Evolutionary conservation across 768 basidiomycete species (phyloP).

Genomic region (Pleurotus sapidus): DNA sequence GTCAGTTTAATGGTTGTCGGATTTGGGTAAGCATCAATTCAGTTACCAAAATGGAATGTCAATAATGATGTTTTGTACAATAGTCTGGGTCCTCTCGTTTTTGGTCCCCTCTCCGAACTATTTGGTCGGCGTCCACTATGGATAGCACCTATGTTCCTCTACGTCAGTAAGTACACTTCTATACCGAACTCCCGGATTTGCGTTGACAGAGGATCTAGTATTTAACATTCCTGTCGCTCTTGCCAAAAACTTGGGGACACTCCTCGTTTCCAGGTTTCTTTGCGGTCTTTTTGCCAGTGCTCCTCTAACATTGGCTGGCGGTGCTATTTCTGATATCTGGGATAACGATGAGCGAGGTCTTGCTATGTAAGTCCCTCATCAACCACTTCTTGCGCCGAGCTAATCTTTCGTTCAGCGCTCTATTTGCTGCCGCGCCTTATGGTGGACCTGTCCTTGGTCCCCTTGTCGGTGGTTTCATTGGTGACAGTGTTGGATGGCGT

Average conservation of each 20-base stretch:
- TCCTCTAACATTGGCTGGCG: constrained; percentile 37
- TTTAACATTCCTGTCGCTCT: constrained; percentile 30
- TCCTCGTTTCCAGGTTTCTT: constrained; percentile 32
- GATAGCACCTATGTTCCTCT: constrained; percentile 34
- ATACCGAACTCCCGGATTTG: not conserved
- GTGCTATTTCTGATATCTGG: constrained; percentile 36
- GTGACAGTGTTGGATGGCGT: constrained; percentile 35
- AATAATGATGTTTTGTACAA: not conserved
- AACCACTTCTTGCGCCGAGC: not conserved
- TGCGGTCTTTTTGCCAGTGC: constrained; percentile 38
- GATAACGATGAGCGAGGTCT: constrained; percentile 38
- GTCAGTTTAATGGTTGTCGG: constrained; percentile 35
- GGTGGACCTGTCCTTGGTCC: constrained; percentile 41
- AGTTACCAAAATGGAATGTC: constrained; percentile 15
- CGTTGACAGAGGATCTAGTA: constrained; percentile 7
- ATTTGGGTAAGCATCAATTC: constrained; percentile 27
- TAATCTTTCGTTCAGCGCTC: constrained; percentile 9
- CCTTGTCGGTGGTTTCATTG: constrained; percentile 46
- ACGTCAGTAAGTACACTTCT: constrained; percentile 24
- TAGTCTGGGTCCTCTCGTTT: constrained; percentile 16
- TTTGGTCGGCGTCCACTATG: constrained; percentile 34
- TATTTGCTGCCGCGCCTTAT: constrained; percentile 38
- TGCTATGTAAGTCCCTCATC: constrained; percentile 19
- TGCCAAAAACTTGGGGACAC: constrained; percentile 27
- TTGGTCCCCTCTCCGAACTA: constrained; percentile 31